phyloP scores from a whole-genome alignment of 2,329 filamentous ascomycete genomes.

The Xylaria sp. region DNA sequence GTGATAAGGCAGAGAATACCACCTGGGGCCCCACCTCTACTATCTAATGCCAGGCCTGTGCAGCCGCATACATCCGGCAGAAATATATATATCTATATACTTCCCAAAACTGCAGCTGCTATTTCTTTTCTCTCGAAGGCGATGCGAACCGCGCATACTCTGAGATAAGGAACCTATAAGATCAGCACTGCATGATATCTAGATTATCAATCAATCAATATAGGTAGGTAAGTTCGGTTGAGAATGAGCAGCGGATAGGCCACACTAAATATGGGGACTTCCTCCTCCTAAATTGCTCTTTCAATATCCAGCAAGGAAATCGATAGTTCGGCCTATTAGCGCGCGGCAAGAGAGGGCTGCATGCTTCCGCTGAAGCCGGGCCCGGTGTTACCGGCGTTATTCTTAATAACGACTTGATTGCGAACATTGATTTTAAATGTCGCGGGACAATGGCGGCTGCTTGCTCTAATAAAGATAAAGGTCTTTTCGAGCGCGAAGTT shows the following conservation, averaged over 20 bases:
- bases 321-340: conserved; percentile 33
- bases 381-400: conserved; percentile 2
- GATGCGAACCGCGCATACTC: background rate
- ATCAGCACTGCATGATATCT: conserved; percentile 3
- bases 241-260: background rate
- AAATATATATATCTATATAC: background rate
- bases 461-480: conserved; percentile 7
- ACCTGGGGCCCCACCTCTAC: conserved; percentile 1
- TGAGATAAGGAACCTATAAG: background rate
- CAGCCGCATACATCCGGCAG: conserved; percentile 26
- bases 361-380: conserved; percentile 17
- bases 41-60: background rate
- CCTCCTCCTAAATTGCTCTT: conserved; percentile 16
- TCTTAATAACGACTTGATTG: conserved; percentile 13
- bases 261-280: conserved; percentile 5
- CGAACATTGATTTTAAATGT: conserved; percentile 27
- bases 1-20: background rate
- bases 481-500: conserved; percentile 1
- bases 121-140: background rate
- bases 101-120: background rate
- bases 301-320: conserved; percentile 25
- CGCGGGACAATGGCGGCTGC: conserved; percentile 21
- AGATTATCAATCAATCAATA: conserved; percentile 23
- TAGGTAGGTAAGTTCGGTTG: background rate
- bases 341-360: conserved; percentile 36